Base-by-base conservation (phyloP, 2,329 filamentous ascomycete species). In the Apiospora phragmitis region DNA sequence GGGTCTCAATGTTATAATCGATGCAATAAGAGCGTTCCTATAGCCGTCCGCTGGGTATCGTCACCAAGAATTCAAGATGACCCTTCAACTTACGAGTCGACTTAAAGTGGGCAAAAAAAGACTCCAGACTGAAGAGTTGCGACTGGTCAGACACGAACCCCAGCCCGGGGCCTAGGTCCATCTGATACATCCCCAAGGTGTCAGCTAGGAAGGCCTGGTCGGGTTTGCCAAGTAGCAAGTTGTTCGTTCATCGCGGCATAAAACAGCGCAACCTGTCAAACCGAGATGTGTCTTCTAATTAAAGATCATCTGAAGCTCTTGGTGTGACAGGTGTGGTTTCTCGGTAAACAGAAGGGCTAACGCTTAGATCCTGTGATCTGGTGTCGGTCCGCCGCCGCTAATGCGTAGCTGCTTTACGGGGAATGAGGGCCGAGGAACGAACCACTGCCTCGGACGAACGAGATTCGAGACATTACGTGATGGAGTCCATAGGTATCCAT, bases 231-330 rank as follows among this genome's bases (percentile, higher is more conserved):
- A 38, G 55, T n/a, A 9, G 12, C 29, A 38, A 38, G 9, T 21
- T 35, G 51, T 59, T 59, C 51, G 32, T 62, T n/a, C 55, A 38
- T 38, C 29, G 55, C 55, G 55, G 55, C 55, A 62, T 62, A 62
- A 62, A 62, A 62, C 55, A 62, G 18, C 21, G 21, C 29, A 38
- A 62, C 32, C 55, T 62, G 55, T n/a, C 55, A 62, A 55, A 21
- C 32, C 55, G 21, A 38, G 8, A n/a, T 6, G 32, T 38, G 32
- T 26, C 45, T 68, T 32, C 67, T 68, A 68, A 55, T 49, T 68
- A 68, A 68, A 68, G 67, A 49, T 38, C 6, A n/a, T 41, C 67
- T 68, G 67, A 68, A 68, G 67, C 67, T 38, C 26, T 12, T 38
- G 26, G 43, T 51, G 67, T 68, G 43, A 68, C 67, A 68, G 45